Percentiles rank a stretch among this genome's conserved stretches.
Evolutionary conservation across 2,329 filamentous ascomycete genomes (phyloP).

Genomic region (Neoascochyta sp.): DNA sequence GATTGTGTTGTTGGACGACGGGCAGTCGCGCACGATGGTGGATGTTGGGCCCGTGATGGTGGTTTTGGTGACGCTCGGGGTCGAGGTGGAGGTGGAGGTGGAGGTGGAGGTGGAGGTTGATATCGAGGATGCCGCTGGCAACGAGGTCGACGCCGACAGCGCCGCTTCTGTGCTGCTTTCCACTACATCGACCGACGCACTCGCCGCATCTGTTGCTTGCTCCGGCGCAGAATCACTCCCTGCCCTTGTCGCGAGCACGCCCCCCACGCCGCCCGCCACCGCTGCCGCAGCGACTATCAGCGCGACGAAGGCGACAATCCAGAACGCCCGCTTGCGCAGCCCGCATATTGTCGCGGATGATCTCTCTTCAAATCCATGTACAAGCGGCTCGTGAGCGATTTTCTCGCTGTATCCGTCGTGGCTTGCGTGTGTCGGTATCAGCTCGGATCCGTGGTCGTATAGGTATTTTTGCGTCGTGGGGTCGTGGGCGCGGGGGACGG

Average conservation of each 20-base stretch:
- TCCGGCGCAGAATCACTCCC: constrained; percentile 4
- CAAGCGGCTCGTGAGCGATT: no score
- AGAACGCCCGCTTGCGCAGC: constrained; percentile 8
- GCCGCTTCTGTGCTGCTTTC: constrained; percentile 1
- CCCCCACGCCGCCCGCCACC: constrained; percentile 12
- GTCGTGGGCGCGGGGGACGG: no score
- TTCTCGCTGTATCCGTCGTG: no score
- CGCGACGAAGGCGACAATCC: constrained; percentile 7
- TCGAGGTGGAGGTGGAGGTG: constrained; percentile 3
- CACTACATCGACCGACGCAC: no score
- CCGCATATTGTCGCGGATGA: constrained; percentile 9
- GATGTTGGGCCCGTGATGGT: constrained; percentile 9
- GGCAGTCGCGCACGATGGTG: constrained; percentile 13
- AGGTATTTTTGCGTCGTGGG: no score
- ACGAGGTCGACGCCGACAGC: no score
- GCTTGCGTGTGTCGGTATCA: no score
- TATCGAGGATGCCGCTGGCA: constrained; percentile 1
- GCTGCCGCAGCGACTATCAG: constrained; percentile 7
- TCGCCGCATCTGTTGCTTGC: constrained; percentile 1
- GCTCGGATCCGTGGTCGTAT: no score
- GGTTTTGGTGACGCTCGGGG: constrained; percentile 2
- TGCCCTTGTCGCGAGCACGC: constrained; percentile 7
- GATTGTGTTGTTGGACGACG: constrained; percentile 13
- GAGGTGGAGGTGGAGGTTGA: constrained; percentile 6
- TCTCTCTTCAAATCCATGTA: no score